phyloP scores from a whole-genome alignment of 2,329 filamentous ascomycete species.

The Neopestalotiopsis rosae region DNA sequence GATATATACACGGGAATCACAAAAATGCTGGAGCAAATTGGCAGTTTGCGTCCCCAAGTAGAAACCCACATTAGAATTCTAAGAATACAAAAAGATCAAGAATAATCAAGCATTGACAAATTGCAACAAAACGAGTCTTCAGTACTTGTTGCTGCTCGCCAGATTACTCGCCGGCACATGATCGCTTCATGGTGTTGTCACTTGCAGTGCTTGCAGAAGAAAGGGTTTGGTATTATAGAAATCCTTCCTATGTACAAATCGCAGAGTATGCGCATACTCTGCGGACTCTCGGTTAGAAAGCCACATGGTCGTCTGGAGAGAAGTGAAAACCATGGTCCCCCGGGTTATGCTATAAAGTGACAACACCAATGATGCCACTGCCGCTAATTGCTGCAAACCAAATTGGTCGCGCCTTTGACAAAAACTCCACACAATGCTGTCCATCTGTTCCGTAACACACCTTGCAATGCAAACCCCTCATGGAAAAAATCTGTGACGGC shows the following conservation, averaged over 20 bases:
- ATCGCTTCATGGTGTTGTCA: background rate
- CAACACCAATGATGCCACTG: conserved; percentile 17
- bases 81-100: too few species aligned
- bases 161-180: background rate
- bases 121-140: too few species aligned
- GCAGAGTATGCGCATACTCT: conserved; percentile 8
- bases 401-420: conserved; percentile 5
- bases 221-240: background rate
- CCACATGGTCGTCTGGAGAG: conserved; percentile 17
- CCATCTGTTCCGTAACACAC: conserved; percentile 14
- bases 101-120: too few species aligned
- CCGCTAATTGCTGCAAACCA: conserved; percentile 6
- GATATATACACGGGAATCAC: too few species aligned
- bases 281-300: conserved; percentile 17
- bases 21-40: too few species aligned
- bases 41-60: too few species aligned
- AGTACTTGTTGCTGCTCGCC: too few species aligned
- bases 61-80: too few species aligned
- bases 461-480: conserved; percentile 17
- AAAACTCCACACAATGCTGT: conserved; percentile 20
- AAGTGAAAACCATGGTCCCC: conserved; percentile 3
- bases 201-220: background rate
- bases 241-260: conserved; percentile 20
- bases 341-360: background rate
- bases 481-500: background rate